Base-by-base conservation (phyloP, 1,284 basidiomycete genomes). In the Inonotus obliquus region DNA sequence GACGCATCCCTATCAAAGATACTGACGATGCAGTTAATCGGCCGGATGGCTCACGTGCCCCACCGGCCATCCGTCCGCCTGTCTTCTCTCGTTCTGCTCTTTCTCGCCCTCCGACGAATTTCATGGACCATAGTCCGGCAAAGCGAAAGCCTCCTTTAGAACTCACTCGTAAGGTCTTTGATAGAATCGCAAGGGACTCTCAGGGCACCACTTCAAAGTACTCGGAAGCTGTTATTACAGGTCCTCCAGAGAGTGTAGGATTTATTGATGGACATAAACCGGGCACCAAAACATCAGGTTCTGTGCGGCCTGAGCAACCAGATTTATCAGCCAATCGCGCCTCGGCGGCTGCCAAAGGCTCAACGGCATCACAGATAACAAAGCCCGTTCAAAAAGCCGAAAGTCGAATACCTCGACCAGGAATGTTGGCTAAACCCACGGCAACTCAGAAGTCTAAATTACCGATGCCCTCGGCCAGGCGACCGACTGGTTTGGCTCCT, bases 331-430 rank as follows among this genome's bases (percentile, higher is more conserved):
- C n/a, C n/a, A n/a, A n/a, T n/a, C n/a, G n/a, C n/a, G n/a, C n/a
- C n/a, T n/a, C n/a, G n/a, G n/a, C n/a, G n/a, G n/a, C n/a, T n/a
- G n/a, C n/a, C n/a, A n/a, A n/a, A n/a, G n/a, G n/a, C n/a, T n/a
- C n/a, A n/a, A n/a, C n/a, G n/a, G n/a, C 32, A 9, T 32, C 32
- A 32, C 32, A 9, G 32, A 32, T 32, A 32, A 21, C 4, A 27
- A 44, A 45, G 13, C 23, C 61, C 10, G 52, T 14, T 25, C 35
- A 21, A 2, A 38, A 52, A 21, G 21, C 27, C n/a, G 73, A 67
- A 0, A 89, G 88, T 71, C 81, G 79, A 71, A 91, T 91, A 65
- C 88, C 89, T 6, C 76, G 89, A 57, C 83, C 86, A 56, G 84
- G 82, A 32, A 71, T 72, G 19, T 9, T 51, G 4, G 4, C 58